Evolutionary conservation across 805 yeast species (phyloP), one percentile per base, ranked within the genome.

Genomic region (Wickerhamomyces chaumierensis): DNA sequence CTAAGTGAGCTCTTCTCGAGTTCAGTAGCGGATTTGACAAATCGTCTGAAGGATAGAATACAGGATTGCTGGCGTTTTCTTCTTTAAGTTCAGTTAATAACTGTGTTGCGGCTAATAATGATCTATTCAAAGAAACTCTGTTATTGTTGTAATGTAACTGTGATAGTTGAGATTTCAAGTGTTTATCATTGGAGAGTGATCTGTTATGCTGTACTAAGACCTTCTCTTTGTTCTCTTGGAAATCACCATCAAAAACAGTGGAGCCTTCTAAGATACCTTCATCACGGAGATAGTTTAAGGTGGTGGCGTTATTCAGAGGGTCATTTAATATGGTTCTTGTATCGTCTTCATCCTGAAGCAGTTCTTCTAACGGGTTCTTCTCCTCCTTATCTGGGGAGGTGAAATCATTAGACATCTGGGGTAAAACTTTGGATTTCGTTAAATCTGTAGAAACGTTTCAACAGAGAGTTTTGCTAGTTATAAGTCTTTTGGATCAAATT

Each of bases 81-180:
- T 42, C 48, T 17, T 68, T 64, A 15, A 82, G 56, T 17, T 76
- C 74, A 17, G 57, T 51, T 36, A 82, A 52, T 20, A 80, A 51
- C 31, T 68, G 71, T 13, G 68, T 60, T 1, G 79, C 70, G 23
- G 70, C 65, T 42, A 68, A 61, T 40, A 82, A 78, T 2, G 79
- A 68, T 37, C 82, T 63, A 42, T 75, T 80, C 39, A 88, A 62
- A 1, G 80, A 69, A 0, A 75, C 62, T 39, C 81, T 71, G 61
- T 79, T 78, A 48, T 79, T 78, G 53, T 85, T 85, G 56, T 82
- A 90, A 43, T 75, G 81, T 40, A 81, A 60, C 53, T 88, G 95
- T 42, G 78, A 75, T 25, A 81, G 55, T 38, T 86, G 80, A 1
- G 80, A 65, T 35, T 67, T 63, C 42, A 67, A 50, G n/a, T 65